A percentile compares a stretch with the other conserved stretches of the same genome.
phyloP scores from a whole-genome alignment of 164 flowering plant species.

The Warburgia ugandensis region DNA sequence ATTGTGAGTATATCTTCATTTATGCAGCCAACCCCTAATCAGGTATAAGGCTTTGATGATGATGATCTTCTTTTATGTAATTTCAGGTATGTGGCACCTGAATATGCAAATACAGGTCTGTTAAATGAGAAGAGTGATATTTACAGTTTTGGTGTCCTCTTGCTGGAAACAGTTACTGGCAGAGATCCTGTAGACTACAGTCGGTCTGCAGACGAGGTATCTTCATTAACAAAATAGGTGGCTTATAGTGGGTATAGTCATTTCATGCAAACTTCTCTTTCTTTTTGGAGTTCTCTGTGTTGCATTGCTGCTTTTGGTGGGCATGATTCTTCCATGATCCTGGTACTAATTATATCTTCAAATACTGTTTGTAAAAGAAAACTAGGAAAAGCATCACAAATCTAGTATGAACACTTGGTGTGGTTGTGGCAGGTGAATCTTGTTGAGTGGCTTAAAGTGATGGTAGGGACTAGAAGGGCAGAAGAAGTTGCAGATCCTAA shows the following conservation, averaged over 20 bases:
- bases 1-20: too few species aligned
- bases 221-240: background rate
- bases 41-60: too few species aligned
- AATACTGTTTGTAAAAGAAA: background rate
- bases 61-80: constrained; percentile 6
- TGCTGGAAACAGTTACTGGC: constrained; percentile 41
- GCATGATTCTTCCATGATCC: too few species aligned
- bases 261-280: too few species aligned
- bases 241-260: too few species aligned
- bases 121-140: constrained; percentile 46
- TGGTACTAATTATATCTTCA: background rate
- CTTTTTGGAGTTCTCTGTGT: too few species aligned
- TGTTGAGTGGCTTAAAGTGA: constrained; percentile 48
- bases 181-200: constrained; percentile 48
- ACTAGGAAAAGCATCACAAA: background rate
- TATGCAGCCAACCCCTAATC: too few species aligned
- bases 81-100: constrained; percentile 53
- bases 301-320: too few species aligned
- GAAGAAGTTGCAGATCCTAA: constrained; percentile 41
- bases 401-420: background rate
- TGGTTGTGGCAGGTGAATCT: constrained; percentile 32
- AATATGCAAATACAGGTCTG: constrained; percentile 47
- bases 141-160: constrained; percentile 47
- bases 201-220: constrained; percentile 41
- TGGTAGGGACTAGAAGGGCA: constrained; percentile 33